Base-by-base conservation (phyloP, 768 basidiomycete species). In the Naematelia encephala region DNA sequence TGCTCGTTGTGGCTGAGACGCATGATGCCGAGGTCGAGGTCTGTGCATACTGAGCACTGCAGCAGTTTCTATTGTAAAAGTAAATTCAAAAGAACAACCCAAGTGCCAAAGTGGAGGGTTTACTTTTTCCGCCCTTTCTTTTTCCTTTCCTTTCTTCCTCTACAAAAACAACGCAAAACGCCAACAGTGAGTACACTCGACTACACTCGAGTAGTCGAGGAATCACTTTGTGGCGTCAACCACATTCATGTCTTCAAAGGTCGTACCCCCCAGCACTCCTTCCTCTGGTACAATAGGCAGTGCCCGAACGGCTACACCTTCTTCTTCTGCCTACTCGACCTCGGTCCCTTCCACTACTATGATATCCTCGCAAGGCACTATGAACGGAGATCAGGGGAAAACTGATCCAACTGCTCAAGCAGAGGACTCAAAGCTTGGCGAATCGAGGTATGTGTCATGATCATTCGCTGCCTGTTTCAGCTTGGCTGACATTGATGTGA, bases 401-500 rank as follows among this genome's bases (percentile, higher is more conserved):
- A 48, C 8, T 12, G 25, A 14, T 3, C 25, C 45, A 19, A 54
- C 57, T 27, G 56, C 49, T 25, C 53, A 59, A 23, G 61, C 61
- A 5, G 65, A 67, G 43, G 60, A 60, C 19, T 65, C 68, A 13
- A 70, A 67, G 29, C 49, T 59, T 29, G 65, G 59, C 21, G 47
- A 47, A 3, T 27, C 45, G 67, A 61, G 28, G 23, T 43, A 2
- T 16, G 34, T 39, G 34, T 39, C 34, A 43, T 4, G 43, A 25
- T 5, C 26, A 14, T 1, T 16, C 19, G 42, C 16, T 42, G 11
- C 16, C 42, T 10, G 26, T 5, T 44, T 27, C 26, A 4, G 23
- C 34, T 26, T 26, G 13, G 10, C 16, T 49, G 14, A 34, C 29
- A 25, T 21, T 52, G 22, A 25, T 19, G 45, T 21, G 13, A 4